phyloP scores from a whole-genome alignment of 768 basidiomycete species.

The Psilocybe azurescens region DNA sequence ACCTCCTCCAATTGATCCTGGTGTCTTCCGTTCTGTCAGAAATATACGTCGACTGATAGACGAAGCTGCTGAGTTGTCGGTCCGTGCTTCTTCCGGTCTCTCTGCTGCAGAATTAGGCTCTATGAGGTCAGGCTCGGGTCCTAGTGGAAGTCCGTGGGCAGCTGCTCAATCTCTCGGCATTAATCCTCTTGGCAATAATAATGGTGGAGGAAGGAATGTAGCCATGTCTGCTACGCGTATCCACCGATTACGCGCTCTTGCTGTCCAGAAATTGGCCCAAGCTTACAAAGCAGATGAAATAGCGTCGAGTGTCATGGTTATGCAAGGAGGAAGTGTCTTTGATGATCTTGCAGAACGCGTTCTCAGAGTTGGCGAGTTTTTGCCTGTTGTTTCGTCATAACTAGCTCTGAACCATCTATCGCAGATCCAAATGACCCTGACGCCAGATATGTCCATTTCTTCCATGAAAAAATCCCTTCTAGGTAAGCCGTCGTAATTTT shows the following conservation, averaged over 20 bases:
- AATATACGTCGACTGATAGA: slow-evolving; percentile 84
- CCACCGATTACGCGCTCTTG: slow-evolving; percentile 78
- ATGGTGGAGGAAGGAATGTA: slow-evolving; percentile 68
- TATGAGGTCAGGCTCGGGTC: slow-evolving; percentile 51
- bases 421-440: slow-evolving; percentile 79
- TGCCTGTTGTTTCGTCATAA: not conserved
- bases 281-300: slow-evolving; percentile 91
- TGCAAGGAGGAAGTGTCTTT: slow-evolving; percentile 93
- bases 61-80: slow-evolving; percentile 87
- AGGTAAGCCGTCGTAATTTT: slow-evolving; percentile 51
- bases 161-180: slow-evolving; percentile 68
- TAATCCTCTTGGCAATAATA: slow-evolving; percentile 55
- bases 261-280: slow-evolving; percentile 85
- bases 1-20: slow-evolving; percentile 89
- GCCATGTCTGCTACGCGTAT: slow-evolving; percentile 87
- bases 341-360: slow-evolving; percentile 93
- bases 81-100: slow-evolving; percentile 86
- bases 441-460: slow-evolving; percentile 90
- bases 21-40: slow-evolving; percentile 79
- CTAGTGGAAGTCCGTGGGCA: slow-evolving; percentile 61
- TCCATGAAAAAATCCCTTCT: slow-evolving; percentile 95
- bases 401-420: slow-evolving; percentile 7
- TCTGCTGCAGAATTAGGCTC: slow-evolving; percentile 76
- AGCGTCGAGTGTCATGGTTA: slow-evolving; percentile 92
- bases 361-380: slow-evolving; percentile 57